Base-by-base conservation (phyloP, 768 basidiomycete genomes). In the Royoungia palumana region DNA sequence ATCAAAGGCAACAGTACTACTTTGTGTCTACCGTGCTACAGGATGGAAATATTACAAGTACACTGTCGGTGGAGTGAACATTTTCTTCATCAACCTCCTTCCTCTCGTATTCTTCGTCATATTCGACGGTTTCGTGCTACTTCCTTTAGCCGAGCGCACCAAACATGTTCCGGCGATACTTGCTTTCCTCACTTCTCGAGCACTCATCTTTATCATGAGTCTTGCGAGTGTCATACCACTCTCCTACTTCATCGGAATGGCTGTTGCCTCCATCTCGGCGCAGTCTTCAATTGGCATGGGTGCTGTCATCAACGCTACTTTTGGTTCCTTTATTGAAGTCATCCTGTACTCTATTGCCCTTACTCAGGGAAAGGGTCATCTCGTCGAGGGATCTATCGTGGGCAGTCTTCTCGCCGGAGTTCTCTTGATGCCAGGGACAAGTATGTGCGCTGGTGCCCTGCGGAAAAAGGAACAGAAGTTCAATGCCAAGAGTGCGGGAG, bases 181-280 rank as follows among this genome's bases (percentile, higher is more conserved):
- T 38, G 74, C 72, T 5, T 67, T 87, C 56, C 63, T 98, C 49
- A 78, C 89, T 7, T 85, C 85, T 1, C 84, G 84, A 41, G 80
- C 78, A 4, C 70, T 90, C 59, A 86, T 98, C 59, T 98, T 99
- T 67, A 55, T 91, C 37, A 69, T 94, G 59, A 80, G 87, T 56
- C 75, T 99, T 38, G 80, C 88, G 22, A 91, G 89, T 57, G 92
- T 99, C 61, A 98, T 99, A 56, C 96, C 96, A 0, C 77, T 99
- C 17, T 94, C 90, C 8, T 99, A 99, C 75, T 99, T 99, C 73
- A 98, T 99, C 62, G 96, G 96, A 16, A 97, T 97, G 96, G 96
- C 96, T 8, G 96, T 99, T 51, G 96, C 96, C 3, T 94, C 90
- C 37, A 98, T 99, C 61, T 92, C 89, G n/a, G 96, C 96, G 0